phyloP scores from a whole-genome alignment of 176 grass and related monocot genomes.

The Ampelocalamus luodianensis region DNA sequence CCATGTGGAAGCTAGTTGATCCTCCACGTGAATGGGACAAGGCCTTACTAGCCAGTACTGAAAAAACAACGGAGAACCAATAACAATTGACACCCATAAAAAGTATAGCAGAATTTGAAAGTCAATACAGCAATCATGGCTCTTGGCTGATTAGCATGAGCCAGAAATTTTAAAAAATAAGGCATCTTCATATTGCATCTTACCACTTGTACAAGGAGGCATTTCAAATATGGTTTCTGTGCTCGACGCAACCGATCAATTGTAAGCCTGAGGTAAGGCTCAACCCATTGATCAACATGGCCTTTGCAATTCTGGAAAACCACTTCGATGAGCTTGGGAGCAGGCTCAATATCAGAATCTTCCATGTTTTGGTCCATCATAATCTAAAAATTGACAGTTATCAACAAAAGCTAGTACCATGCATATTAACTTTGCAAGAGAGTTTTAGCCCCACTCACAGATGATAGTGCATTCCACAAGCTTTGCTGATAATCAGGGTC shows the following conservation, averaged over 20 bases:
- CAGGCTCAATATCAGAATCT: slow-evolving; percentile 87
- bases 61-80: not conserved
- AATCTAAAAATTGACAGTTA: slow-evolving; percentile 55
- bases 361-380: slow-evolving; percentile 81
- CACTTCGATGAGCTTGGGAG: slow-evolving; percentile 92
- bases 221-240: slow-evolving; percentile 77
- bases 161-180: not conserved
- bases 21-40: not conserved
- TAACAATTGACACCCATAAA: not conserved
- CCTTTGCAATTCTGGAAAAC: slow-evolving; percentile 93
- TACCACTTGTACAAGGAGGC: slow-evolving; percentile 91
- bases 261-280: slow-evolving; percentile 72
- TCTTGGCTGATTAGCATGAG: slow-evolving; percentile 10
- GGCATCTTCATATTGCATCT: not conserved
- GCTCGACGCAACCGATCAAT: slow-evolving; percentile 67
- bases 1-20: not conserved
- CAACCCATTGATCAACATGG: slow-evolving; percentile 80
- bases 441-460: slow-evolving; percentile 48
- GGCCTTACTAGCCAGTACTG: not conserved
- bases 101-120: not conserved
- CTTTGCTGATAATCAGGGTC: slow-evolving; percentile 89
- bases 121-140: not conserved
- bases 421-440: not conserved
- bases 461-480: slow-evolving; percentile 76
- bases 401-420: slow-evolving; percentile 27